Percentiles rank a stretch among this genome's conserved stretches.
Evolutionary conservation across 305 asterid species (phyloP).

Genomic region (Solanum hybrid): DNA sequence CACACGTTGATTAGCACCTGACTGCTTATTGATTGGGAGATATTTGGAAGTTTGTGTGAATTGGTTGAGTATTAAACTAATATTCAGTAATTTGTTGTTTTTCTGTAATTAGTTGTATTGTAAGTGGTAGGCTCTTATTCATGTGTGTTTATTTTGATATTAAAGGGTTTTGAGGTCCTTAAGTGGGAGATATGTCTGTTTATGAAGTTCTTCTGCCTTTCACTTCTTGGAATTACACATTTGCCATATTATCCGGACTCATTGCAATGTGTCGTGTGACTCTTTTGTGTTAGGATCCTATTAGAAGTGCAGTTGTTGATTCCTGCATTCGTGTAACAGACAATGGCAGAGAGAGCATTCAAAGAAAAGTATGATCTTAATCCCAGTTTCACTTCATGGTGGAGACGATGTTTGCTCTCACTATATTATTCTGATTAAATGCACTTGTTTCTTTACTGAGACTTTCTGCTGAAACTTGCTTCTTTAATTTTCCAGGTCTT

Average conservation of each 20-base stretch:
- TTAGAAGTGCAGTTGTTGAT: constrained; percentile 87
- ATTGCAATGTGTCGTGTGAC: constrained; percentile 3
- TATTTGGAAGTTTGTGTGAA: not conserved
- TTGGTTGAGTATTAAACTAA: not conserved
- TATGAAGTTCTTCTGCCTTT: not conserved
- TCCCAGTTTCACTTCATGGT: constrained; percentile 4
- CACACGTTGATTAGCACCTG: constrained; percentile 12
- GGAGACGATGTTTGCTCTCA: not conserved
- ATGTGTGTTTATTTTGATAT: not conserved
- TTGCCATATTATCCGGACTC: not conserved
- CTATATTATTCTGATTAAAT: not conserved
- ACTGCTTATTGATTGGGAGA: not conserved
- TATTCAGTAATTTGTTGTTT: not conserved
- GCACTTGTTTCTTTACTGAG: not conserved
- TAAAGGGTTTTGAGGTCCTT: not conserved
- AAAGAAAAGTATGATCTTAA: constrained; percentile 52
- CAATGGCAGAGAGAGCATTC: constrained; percentile 94
- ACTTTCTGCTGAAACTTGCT: not conserved
- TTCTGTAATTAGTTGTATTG: not conserved
- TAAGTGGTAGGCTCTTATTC: not conserved
- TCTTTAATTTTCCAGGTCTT: constrained; percentile 53
- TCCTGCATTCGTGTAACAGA: constrained; percentile 94
- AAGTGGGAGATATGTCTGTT: not conserved
- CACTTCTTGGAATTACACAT: not conserved
- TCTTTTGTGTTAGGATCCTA: constrained; percentile 56